phyloP scores from a whole-genome alignment of 169 alveolate genomes.

The Amoebophrya sp. region DNA sequence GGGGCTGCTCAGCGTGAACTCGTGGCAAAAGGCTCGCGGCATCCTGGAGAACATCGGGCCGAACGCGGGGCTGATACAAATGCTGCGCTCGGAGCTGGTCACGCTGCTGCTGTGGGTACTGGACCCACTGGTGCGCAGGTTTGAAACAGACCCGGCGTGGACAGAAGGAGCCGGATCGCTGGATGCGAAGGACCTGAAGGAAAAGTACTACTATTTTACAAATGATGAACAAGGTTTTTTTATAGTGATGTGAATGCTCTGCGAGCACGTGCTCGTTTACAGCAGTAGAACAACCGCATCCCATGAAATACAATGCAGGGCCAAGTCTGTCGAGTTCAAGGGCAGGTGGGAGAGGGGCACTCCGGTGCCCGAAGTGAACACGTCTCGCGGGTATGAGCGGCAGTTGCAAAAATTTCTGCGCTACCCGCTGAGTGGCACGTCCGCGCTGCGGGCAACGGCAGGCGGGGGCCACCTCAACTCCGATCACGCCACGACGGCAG shows the following conservation, averaged over 20 bases:
- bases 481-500: too few species aligned
- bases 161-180: neutral
- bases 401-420: neutral
- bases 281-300: neutral
- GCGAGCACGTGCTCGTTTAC: neutral
- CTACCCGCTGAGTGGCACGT: neutral
- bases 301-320: neutral
- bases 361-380: neutral
- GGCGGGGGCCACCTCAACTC: too few species aligned
- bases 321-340: neutral
- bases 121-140: neutral
- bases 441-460: too few species aligned
- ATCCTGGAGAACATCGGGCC: neutral
- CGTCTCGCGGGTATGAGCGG: neutral
- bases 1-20: neutral
- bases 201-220: too few species aligned
- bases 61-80: neutral
- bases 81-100: neutral
- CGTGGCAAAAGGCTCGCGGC: neutral
- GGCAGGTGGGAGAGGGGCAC: neutral
- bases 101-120: neutral
- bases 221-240: neutral
- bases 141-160: neutral
- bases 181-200: neutral
- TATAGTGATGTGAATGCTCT: neutral